Base-by-base conservation (phyloP, 768 basidiomycete genomes). In the Boletus patriciae region DNA sequence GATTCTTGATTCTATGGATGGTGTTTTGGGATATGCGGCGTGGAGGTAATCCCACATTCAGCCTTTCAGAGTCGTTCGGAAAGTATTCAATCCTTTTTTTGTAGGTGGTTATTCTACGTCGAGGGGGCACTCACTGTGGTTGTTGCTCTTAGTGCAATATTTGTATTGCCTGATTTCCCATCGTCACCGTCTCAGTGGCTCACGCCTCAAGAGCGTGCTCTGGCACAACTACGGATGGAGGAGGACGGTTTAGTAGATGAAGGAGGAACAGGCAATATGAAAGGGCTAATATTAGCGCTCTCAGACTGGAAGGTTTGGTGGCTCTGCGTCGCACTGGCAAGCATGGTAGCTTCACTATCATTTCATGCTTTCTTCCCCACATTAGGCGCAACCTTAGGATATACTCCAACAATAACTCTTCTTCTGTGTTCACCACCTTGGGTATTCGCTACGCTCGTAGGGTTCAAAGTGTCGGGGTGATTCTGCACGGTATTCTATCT, bases 311-410 rank as follows among this genome's bases (percentile, higher is more conserved):
- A 86, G 69, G 89, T 94, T 38, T 94, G 91, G 87, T 89, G 82
- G 82, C 77, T 95, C 43, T 78, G 87, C 19, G 52, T 90, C 29
- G 78, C 85, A 3, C 69, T 90, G 54, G 82, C 82, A 15, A 79
- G 78, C 61, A 78, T 84, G 73, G 60, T 67, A 37, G 71, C 87
- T 37, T 82, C 87, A 10, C 64, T 91, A 27, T 85, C 84, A 5
- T 92, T 92, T 78, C 87, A 89, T 67, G 85, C 84, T 9, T 91
- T 85, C 70, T 92, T 92, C 74, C 90, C 88, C 7, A 89, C 91
- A 0, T 72, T 94, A 53, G 82, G 81, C 29, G 82, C 79, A 18
- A 94, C 91, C 11, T 76, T 94, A 71, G 87, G 87, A 19, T 88
- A 78, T 70, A 76, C 72, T 55, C 72, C 77, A n/a, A 88, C 87